Conservation (phyloP, 345 rosid genomes). For the Draba incana region DNA sequence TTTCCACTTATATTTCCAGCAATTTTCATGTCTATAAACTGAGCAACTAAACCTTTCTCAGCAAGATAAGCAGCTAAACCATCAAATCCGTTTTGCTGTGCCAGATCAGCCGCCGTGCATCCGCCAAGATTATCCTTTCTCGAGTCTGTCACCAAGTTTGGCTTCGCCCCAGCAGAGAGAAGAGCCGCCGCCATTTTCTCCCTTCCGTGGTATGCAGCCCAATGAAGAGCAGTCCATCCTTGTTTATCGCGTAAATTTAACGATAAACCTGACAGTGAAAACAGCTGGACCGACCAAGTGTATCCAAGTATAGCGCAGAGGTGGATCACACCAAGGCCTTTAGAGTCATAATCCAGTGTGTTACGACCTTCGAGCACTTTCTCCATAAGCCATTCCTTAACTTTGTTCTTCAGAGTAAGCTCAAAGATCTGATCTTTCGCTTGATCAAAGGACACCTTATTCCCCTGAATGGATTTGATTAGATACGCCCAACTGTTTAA, state of each 20-base stretch:
- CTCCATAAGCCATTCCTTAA: conserved; percentile 92
- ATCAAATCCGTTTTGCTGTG: conserved; percentile 68
- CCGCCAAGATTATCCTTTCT: conserved; percentile 70
- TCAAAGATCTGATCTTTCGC: conserved; percentile 72
- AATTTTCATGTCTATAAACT: conserved; percentile 74
- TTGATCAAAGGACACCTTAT: conserved; percentile 50
- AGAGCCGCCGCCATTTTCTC: conserved; percentile 91
- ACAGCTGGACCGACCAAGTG: conserved; percentile 78
- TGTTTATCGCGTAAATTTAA: conserved; percentile 81
- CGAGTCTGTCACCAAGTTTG: conserved; percentile 89
- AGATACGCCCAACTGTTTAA: conserved; percentile 71
- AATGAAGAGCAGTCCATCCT: conserved; percentile 99
- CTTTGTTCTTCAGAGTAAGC: conserved; percentile 67
- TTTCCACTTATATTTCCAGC: conserved; percentile 87
- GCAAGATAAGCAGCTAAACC: conserved; percentile 92
- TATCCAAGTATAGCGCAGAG: conserved; percentile 88
- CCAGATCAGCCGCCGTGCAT: conserved; percentile 85
- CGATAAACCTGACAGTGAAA: conserved; percentile 76
- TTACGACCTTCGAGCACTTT: conserved; percentile 66
- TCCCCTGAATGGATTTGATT: conserved; percentile 60
- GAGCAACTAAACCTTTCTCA: conserved; percentile 80
- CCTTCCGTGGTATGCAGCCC: conserved; percentile 95
- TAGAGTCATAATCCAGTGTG: conserved; percentile 61
- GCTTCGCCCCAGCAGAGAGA: conserved; percentile 87
- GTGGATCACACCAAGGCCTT: conserved; percentile 91